Conservation (phyloP, 805 yeast genomes). For the Henningerozyma blattae region DNA sequence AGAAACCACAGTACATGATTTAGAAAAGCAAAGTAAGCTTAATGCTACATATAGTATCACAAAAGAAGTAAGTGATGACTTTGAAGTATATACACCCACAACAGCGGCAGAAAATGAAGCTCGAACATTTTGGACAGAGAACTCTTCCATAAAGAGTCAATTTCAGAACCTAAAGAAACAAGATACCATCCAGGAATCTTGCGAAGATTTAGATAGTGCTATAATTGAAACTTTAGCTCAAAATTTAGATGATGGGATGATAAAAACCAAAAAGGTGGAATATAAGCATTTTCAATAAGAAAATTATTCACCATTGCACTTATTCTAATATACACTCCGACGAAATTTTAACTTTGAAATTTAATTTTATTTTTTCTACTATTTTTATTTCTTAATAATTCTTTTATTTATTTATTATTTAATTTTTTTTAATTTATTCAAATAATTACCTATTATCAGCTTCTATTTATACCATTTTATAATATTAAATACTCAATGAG, state of each 20-base stretch:
- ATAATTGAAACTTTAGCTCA: not conserved
- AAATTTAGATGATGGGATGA: not conserved
- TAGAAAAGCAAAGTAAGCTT: constrained; percentile 5
- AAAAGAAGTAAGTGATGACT: not conserved
- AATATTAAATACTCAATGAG: too few relatives aligned
- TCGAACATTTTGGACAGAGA: constrained; percentile 23
- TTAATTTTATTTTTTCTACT: too few relatives aligned
- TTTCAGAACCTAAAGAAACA: not conserved
- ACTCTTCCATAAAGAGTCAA: not conserved
- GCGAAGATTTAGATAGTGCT: not conserved
- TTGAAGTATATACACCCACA: constrained; percentile 22
- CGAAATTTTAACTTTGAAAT: too few relatives aligned
- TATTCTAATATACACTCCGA: too few relatives aligned
- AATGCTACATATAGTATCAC: constrained; percentile 3
- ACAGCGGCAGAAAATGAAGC: constrained; percentile 27
- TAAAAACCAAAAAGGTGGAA: not conserved
- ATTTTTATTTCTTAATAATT: too few relatives aligned
- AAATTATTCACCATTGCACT: too few relatives aligned
- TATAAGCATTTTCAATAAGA: too few relatives aligned
- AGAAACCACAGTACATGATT: constrained; percentile 5
- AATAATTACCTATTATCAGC: too few relatives aligned
- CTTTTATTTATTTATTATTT: too few relatives aligned
- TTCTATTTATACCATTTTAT: too few relatives aligned
- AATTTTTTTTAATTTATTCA: too few relatives aligned
- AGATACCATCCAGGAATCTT: not conserved